A percentile compares a stretch with the other conserved stretches of the same genome.
Conservation (phyloP, 164 flowering plant genomes). For the Litsea cubeba region DNA sequence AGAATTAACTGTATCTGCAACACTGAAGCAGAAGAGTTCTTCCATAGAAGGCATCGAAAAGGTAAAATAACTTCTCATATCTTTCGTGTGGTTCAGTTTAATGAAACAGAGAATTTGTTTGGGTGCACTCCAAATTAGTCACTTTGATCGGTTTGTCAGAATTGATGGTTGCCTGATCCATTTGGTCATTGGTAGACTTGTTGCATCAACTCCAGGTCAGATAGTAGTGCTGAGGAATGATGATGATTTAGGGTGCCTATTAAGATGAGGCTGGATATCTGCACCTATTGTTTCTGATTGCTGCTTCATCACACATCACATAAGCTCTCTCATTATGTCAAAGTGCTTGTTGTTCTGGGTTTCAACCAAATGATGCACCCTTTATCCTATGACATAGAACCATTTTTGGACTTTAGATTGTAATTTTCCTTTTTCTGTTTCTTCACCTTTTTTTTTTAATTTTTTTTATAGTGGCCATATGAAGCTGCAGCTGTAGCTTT, state of each 20-base stretch:
- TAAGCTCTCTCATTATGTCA: neutral
- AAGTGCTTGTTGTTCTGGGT: neutral
- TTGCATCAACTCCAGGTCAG: neutral
- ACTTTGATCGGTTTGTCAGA: neutral
- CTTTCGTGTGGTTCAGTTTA: neutral
- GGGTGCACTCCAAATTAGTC: neutral
- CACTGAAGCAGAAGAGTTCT: slow-evolving; percentile 90
- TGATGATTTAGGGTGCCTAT: too few species aligned
- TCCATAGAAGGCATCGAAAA: slow-evolving; percentile 91
- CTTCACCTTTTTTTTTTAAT: neutral
- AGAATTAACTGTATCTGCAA: slow-evolving; percentile 92
- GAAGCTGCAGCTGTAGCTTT: slow-evolving; percentile 99
- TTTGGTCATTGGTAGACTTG: neutral
- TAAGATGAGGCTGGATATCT: neutral
- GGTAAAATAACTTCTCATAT: slow-evolving; percentile 27
- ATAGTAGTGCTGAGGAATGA: too few species aligned
- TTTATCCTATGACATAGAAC: neutral
- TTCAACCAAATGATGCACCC: neutral
- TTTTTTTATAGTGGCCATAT: slow-evolving; percentile 77
- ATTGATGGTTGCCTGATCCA: neutral
- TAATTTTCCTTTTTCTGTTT: neutral
- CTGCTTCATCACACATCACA: neutral
- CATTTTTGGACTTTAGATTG: neutral
- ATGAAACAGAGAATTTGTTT: neutral
- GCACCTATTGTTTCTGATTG: neutral